These are phyloP conservation scores for Populus hybrid DNA, from an alignment of 441 rosid species.

Conservation along the genomic window DNA sequence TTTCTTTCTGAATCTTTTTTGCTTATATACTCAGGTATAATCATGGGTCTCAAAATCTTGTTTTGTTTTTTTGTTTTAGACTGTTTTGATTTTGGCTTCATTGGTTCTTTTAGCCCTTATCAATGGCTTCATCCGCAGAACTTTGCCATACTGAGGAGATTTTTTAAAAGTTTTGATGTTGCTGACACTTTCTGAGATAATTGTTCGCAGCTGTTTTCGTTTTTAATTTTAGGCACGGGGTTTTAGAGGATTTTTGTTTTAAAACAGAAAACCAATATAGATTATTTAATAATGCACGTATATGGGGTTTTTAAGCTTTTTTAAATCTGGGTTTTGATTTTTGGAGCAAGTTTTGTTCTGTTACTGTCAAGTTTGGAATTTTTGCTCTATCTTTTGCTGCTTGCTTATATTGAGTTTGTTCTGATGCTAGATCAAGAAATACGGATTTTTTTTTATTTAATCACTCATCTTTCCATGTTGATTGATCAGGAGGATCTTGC, in stretches of 20 bases:
- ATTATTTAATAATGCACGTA: too few relatives aligned
- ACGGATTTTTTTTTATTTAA: conserved; percentile 33
- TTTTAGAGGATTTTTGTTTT: background rate
- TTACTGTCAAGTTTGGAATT: conserved; percentile 14
- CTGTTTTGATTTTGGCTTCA: background rate
- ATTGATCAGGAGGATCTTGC: conserved; percentile 58
- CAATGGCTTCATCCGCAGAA: conserved; percentile 16
- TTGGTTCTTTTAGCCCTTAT: background rate
- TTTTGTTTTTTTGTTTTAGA: background rate
- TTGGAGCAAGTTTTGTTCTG: conserved; percentile 4
- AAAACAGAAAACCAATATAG: background rate
- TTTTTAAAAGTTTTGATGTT: background rate
- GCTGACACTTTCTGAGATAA: background rate
- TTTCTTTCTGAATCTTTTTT: conserved; percentile 16
- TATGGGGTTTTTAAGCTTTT: background rate
- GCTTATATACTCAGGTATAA: conserved; percentile 34
- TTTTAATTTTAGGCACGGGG: background rate
- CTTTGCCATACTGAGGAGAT: background rate
- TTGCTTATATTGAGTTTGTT: background rate
- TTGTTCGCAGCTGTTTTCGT: background rate
- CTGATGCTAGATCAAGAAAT: conserved; percentile 33
- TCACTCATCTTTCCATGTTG: conserved; percentile 37
- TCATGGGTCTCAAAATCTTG: conserved; percentile 8
- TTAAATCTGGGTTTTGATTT: conserved; percentile 22
- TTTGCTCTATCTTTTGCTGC: conserved; percentile 11